A percentile compares a stretch with the other conserved stretches of the same genome.
Conservation (phyloP, 495 filamentous ascomycete species). For the Chaetomium fimeti region DNA sequence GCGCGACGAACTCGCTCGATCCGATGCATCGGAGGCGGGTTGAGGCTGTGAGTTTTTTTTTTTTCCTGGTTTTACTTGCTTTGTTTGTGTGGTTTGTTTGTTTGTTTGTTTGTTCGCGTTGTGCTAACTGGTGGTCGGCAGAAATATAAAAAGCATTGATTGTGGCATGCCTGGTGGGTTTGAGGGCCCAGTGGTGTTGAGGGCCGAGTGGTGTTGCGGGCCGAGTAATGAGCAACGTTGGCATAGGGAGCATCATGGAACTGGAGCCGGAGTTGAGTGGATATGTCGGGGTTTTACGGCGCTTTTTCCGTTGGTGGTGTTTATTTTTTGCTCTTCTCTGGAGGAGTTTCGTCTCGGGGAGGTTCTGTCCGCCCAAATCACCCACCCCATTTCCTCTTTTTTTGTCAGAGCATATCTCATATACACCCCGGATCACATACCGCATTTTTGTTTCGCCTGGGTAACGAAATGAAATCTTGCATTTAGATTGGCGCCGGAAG, state of each 20-base stretch:
- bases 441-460: background rate
- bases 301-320: too few species aligned
- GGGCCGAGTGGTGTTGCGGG: background rate
- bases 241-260: too few species aligned
- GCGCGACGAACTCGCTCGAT: constrained; percentile 91
- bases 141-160: constrained; percentile 30
- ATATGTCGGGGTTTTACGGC: too few species aligned
- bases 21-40: constrained; percentile 75
- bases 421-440: background rate
- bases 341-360: too few species aligned
- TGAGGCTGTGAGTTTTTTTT: constrained; percentile 70
- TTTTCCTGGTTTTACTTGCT: background rate
- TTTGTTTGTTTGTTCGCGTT: background rate
- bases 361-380: too few species aligned
- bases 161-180: background rate
- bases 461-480: constrained; percentile 6
- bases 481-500: constrained; percentile 15
- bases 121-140: constrained; percentile 16
- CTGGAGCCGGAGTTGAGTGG: too few species aligned
- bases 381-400: background rate
- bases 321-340: too few species aligned
- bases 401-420: background rate
- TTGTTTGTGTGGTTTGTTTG: background rate
- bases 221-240: background rate
- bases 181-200: background rate